A percentile compares a stretch with the other conserved stretches of the same genome.
Evolutionary conservation across 306 rosid genomes (phyloP).

Genomic region (Amphicarpaea edgeworthii): DNA sequence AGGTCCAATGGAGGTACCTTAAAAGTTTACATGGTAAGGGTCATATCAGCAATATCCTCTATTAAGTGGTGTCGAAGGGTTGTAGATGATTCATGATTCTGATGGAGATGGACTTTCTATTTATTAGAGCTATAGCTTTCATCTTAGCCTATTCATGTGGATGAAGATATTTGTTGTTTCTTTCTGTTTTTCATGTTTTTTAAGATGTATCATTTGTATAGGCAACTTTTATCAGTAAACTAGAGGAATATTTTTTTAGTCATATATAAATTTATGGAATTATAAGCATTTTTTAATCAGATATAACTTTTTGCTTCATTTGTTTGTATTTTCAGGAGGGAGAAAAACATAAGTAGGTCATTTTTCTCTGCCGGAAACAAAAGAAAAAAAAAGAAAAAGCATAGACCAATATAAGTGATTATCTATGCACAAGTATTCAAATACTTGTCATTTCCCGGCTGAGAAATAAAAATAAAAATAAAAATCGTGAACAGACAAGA

Average conservation of each 20-base stretch:
- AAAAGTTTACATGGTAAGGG: neutral
- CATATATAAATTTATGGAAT: neutral
- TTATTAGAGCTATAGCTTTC: conserved; percentile 19
- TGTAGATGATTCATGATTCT: conserved; percentile 7
- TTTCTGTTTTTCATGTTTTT: conserved; percentile 8
- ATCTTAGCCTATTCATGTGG: conserved; percentile 4
- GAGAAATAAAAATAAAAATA: neutral
- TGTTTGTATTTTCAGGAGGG: too few relatives aligned
- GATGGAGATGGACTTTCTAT: conserved; percentile 1
- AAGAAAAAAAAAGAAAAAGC: neutral
- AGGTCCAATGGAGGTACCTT: conserved; percentile 15
- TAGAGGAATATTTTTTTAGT: neutral
- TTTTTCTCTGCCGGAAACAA: neutral
- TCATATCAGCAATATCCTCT: conserved; percentile 5
- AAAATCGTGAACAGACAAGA: neutral
- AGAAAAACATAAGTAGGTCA: too few relatives aligned
- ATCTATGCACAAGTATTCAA: neutral
- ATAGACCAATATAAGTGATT: neutral
- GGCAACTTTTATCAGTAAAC: conserved; percentile 12
- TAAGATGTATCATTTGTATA: conserved; percentile 10
- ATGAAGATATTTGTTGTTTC: conserved; percentile 14
- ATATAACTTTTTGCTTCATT: neutral
- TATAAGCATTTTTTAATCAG: neutral
- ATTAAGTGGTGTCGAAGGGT: conserved; percentile 25
- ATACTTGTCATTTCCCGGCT: neutral